Evolutionary conservation across 2,329 filamentous ascomycete genomes (phyloP), one percentile per base, ranked within the genome.

Genomic region (Colletotrichum tabaci): DNA sequence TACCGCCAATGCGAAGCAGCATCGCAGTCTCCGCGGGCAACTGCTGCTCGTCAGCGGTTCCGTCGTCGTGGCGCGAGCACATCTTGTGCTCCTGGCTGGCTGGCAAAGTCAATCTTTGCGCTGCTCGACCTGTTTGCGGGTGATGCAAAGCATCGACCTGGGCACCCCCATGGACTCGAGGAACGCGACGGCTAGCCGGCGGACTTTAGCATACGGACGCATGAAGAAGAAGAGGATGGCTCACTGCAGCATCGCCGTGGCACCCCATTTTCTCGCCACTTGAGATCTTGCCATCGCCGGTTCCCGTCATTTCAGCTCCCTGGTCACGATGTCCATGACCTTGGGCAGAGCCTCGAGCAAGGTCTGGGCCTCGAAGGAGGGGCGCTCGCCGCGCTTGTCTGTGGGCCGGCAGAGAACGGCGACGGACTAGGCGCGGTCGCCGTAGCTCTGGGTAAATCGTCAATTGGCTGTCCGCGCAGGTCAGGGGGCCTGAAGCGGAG

Each of bases 351-450:
- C 92, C 83, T 98, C 94, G 12, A 98, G 89, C 1, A 95, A 92
- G 13, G 95, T 95, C 81, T 98, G 94, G 6, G 95, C 95, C 79
- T 98, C 98, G 75, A 98, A 84, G 85, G 98, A 98, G 10, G 95
- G 92, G 73, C 94, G 92, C 82, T 93, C 90, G 67, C 95, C 95
- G 62, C 94, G 91, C 77, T 91, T 85, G 68, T 93, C 89, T 0
- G 94, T 97, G 0, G 93, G 91, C 18, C 88, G 86, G 76, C 93
- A 96, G 58, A 98, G 87, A 1, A 93, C 90, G 10, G 94, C 95
- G 26, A 98, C 94, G 18, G 93, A 92, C 95, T 95, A 98, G 23
- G 95, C 94, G 69, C 95, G 91, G 82, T 98, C 95, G 75, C 96
- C 95, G 80, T 98, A 98, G 67, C 94, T 93, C 78, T 93, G 90